Evolutionary conservation across 2,329 filamentous ascomycete species (phyloP).

Genomic region (Xylaria sp.): DNA sequence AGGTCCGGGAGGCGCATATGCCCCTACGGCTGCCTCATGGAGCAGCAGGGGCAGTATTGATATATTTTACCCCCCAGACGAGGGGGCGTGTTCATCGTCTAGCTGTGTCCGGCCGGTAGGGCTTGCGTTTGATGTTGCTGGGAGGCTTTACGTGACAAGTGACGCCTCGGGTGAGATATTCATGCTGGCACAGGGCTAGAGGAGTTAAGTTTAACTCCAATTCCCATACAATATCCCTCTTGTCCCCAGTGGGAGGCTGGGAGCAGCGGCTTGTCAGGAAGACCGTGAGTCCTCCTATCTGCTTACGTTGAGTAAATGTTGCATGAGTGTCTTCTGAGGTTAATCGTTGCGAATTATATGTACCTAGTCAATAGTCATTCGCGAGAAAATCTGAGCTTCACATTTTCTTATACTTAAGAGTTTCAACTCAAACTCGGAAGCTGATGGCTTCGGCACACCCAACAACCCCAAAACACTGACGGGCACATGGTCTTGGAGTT

Average conservation of each 20-base stretch:
- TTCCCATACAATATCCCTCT: background rate
- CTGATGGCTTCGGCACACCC: no score
- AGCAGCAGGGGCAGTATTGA: constrained; percentile 52
- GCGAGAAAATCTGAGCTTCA: no score
- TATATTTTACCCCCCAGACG: constrained; percentile 55
- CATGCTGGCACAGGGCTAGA: constrained; percentile 28
- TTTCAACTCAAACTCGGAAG: no score
- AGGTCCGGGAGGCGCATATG: constrained; percentile 37
- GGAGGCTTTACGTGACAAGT: constrained; percentile 58
- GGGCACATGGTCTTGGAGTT: no score
- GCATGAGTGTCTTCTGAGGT: background rate
- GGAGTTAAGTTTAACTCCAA: background rate
- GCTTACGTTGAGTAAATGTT: background rate
- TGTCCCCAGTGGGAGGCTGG: no score
- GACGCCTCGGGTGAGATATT: constrained; percentile 58
- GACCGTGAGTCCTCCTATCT: background rate
- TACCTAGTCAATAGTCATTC: no score
- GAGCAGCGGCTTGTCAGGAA: background rate
- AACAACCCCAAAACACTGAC: no score
- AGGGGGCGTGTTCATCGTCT: constrained; percentile 50
- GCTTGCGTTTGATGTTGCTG: constrained; percentile 48
- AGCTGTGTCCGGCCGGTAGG: constrained; percentile 59
- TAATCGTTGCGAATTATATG: background rate
- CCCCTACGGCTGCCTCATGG: constrained; percentile 38
- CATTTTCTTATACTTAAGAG: no score